Evolutionary conservation across 2,329 filamentous ascomycete species (phyloP), one percentile per base, ranked within the genome.

Genomic region (Paracoccidioides brasiliensis): DNA sequence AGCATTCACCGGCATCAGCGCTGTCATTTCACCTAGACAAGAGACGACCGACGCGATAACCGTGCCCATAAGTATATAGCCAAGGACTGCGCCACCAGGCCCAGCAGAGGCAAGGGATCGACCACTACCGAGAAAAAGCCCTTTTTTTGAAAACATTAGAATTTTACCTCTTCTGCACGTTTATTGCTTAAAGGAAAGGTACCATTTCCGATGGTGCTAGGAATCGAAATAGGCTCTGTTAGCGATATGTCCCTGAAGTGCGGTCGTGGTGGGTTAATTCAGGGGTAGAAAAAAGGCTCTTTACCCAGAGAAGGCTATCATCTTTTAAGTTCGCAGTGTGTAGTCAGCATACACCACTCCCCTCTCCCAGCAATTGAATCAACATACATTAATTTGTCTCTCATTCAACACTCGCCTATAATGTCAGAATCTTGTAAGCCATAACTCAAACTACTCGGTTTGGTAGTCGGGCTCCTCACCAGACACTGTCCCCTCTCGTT

Each of bases 281-380:
- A 35, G 6, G 44, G 44, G 43, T 22, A 22, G 22, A 22, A 60
- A 9, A 15, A n/a, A 14, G 43, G 9, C 2, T 7, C 32, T 67
- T 52, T 65, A 72, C 69, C 72, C 72, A 54, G 72, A 73, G 55
- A 74, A 74, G 35, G 72, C 70, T 58, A 74, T 74, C 72, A 74
- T 74, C 70, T 22, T 73, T 58, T 14, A 37, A 9, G 12, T 30
- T 46, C n/a, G 12, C 33, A 46, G 33, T 37, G 38, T 45, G 14
- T 30, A 49, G 43, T 54, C 22, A 42, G 38, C 46, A 33, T 22
- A 28, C 43, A 51, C 35, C 30, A 28, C 12, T 42, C 38, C 4
- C 4, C 10, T 14, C 37, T 5, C 22, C 14, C 6, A 52, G 5
- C 8, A 53, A 37, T 1, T 5, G 3, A 35, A 37, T 15, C 7